These are phyloP conservation scores for Acanthamoeba royreba DNA, from an alignment of 208 protist genomes.

Conservation along the genomic window DNA sequence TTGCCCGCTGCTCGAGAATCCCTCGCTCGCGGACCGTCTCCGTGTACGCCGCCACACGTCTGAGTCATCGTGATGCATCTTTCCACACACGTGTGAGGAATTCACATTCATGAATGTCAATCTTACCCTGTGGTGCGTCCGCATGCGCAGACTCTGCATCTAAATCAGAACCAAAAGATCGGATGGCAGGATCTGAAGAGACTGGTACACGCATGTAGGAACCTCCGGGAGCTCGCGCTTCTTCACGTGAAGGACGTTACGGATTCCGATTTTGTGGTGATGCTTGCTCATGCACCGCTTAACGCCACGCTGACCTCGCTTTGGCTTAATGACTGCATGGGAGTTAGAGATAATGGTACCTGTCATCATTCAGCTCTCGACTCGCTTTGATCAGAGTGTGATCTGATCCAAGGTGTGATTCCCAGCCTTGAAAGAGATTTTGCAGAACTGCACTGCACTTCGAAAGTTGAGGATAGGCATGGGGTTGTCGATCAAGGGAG, in stretches of 20 bases:
- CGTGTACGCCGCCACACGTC: neutral
- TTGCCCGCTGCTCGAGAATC: neutral
- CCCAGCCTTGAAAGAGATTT: neutral
- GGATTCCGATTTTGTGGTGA: neutral
- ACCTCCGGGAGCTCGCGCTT: neutral
- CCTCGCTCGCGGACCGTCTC: neutral
- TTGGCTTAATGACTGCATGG: neutral
- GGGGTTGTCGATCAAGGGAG: neutral
- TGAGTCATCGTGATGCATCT: neutral
- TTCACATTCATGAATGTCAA: neutral
- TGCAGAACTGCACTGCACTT: neutral
- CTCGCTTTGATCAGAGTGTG: neutral
- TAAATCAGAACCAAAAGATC: neutral
- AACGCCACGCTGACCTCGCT: neutral
- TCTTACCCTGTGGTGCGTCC: neutral
- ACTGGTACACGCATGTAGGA: neutral
- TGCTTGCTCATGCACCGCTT: neutral
- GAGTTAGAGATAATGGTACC: neutral
- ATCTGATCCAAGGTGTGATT: neutral
- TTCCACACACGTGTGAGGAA: neutral
- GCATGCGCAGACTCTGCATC: neutral
- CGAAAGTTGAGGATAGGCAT: neutral
- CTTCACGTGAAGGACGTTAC: neutral
- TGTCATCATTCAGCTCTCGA: neutral
- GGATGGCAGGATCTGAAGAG: neutral